phyloP scores from a whole-genome alignment of 768 basidiomycete species.

The Kockovaella imperatae region DNA sequence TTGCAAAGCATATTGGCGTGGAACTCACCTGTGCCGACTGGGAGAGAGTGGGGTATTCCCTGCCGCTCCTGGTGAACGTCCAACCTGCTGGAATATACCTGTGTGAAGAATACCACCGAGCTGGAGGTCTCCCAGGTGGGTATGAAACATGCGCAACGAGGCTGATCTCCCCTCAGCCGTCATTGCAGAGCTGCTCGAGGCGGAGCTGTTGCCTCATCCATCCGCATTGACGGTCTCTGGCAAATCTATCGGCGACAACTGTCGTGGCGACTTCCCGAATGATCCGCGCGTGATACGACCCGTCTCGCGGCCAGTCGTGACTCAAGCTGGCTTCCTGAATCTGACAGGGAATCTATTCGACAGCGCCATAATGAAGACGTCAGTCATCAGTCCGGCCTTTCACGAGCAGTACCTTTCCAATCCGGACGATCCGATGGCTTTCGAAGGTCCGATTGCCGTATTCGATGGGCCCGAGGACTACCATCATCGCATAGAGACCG shows the following conservation, averaged over 20 bases:
- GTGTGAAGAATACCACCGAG: conserved; percentile 40
- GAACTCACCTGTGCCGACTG: conserved; percentile 31
- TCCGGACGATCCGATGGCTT: conserved; percentile 41
- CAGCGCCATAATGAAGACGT: conserved; percentile 43
- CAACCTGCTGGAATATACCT: conserved; percentile 37
- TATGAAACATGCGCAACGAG: not conserved
- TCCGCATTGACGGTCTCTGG: conserved; percentile 35
- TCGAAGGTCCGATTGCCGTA: conserved; percentile 42
- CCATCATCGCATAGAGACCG: conserved; percentile 35
- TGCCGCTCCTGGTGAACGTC: conserved; percentile 34
- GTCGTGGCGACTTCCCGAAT: conserved; percentile 28
- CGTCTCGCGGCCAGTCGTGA: conserved; percentile 30
- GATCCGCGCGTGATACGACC: conserved; percentile 40
- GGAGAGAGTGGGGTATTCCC: conserved; percentile 31
- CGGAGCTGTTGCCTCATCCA: conserved; percentile 25
- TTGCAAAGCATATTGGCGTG: conserved; percentile 39
- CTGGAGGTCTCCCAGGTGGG: conserved; percentile 38
- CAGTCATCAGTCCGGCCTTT: conserved; percentile 40
- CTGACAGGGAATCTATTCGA: conserved; percentile 41
- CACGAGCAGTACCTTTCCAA: conserved; percentile 39
- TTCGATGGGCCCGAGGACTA: conserved; percentile 45
- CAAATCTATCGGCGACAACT: conserved; percentile 35
- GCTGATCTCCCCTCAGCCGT: conserved; percentile 20
- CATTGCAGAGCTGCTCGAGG: conserved; percentile 32
- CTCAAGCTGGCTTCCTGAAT: conserved; percentile 39